These are phyloP conservation scores for Backusella australiensis DNA, from an alignment of 192 early-diverging fungal species.

Conservation along the genomic window DNA sequence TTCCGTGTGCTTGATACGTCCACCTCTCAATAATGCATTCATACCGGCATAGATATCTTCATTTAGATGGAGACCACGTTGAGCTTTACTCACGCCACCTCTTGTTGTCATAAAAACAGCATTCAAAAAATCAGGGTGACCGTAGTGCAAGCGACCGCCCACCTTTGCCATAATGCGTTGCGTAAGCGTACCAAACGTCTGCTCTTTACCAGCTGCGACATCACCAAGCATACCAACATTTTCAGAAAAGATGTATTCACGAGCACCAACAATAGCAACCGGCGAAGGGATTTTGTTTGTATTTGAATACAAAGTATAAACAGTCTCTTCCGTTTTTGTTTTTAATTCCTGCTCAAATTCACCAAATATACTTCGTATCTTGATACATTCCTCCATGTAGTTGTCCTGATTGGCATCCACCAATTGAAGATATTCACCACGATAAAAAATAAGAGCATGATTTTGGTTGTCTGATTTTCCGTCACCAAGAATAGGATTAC, in stretches of 20 bases:
- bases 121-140: conserved; percentile 78
- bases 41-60: conserved; percentile 84
- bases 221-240: conserved; percentile 69
- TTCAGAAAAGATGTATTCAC: conserved; percentile 73
- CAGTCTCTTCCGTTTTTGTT: conserved; percentile 29
- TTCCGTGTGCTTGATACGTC: conserved; percentile 73
- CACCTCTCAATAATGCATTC: conserved; percentile 69
- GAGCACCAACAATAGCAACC: conserved; percentile 71
- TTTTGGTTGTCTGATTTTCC: conserved; percentile 80
- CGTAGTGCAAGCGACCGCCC: conserved; percentile 69
- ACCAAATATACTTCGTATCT: conserved; percentile 70
- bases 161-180: conserved; percentile 74
- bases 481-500: conserved; percentile 74
- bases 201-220: conserved; percentile 74
- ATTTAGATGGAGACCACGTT: conserved; percentile 74
- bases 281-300: conserved; percentile 44
- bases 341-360: conserved; percentile 69
- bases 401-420: conserved; percentile 82
- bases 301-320: conserved; percentile 52
- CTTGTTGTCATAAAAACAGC: conserved; percentile 71
- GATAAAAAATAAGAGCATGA: conserved; percentile 67
- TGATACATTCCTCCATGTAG: conserved; percentile 74
- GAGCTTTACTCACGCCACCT: conserved; percentile 74
- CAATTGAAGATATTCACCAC: conserved; percentile 74
- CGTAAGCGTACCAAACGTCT: conserved; percentile 70